Percentiles rank a stretch among this genome's conserved stretches.
These are phyloP conservation scores for Epichloe amarillans DNA, from an alignment of 2,329 filamentous ascomycete genomes.

Conservation along the genomic window DNA sequence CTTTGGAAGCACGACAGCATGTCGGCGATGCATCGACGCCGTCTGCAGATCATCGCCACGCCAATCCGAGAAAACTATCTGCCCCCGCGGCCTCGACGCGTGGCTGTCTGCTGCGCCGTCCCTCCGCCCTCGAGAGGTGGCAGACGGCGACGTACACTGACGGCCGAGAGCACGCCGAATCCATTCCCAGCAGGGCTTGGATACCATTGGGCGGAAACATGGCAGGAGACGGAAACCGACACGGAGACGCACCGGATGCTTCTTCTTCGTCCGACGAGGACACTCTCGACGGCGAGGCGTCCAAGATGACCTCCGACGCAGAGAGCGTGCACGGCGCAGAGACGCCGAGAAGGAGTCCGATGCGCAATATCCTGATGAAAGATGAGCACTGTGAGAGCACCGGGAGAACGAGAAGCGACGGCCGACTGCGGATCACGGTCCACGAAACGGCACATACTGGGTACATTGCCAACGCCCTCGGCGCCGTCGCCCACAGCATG, in stretches of 20 bases:
- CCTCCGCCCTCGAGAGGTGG: conserved; percentile 4
- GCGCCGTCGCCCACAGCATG: conserved; percentile 40
- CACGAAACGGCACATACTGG: conserved; percentile 57
- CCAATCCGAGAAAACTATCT: neutral
- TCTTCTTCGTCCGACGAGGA: conserved; percentile 1
- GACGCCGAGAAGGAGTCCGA: neutral
- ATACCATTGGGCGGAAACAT: conserved; percentile 1
- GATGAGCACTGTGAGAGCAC: conserved; percentile 53
- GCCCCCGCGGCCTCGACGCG: neutral
- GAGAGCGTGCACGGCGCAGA: neutral
- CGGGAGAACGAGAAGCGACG: conserved; percentile 54
- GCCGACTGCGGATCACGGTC: conserved; percentile 57
- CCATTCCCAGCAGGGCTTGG: conserved; percentile 6
- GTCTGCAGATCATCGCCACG: neutral
- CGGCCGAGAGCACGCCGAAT: conserved; percentile 2
- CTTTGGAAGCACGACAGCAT: neutral
- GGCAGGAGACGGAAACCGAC: neutral
- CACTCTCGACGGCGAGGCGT: neutral
- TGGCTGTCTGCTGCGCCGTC: neutral
- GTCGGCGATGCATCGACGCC: too few relatives aligned
- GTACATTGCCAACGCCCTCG: conserved; percentile 61
- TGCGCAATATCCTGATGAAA: conserved; percentile 1
- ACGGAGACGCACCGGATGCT: neutral
- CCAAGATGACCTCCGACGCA: neutral
- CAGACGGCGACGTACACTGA: conserved; percentile 1